Base-by-base conservation (phyloP, 2,329 filamentous ascomycete species). In the Apiospora koreana region DNA sequence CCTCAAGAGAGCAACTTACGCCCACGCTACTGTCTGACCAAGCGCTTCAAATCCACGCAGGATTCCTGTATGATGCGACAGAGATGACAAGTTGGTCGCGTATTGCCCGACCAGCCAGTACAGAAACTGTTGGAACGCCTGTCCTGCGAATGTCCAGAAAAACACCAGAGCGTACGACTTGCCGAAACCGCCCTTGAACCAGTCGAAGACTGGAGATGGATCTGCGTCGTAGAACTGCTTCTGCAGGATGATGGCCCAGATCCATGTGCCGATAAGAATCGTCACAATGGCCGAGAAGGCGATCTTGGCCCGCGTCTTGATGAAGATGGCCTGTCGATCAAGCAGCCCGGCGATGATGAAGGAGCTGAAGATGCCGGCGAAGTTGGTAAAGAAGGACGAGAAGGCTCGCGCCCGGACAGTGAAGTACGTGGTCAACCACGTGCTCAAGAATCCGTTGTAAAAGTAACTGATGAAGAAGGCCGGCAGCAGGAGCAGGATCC, bases 401-500 rank as follows among this genome's bases (percentile, higher is more conserved):
- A 80, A 79, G 28, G 78, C 78, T 25, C 78, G 77, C 45, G 78
- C 70, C 25, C 78, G 77, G 12, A 80, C 78, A 67, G 77, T 78
- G 69, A 80, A 80, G 73, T 79, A 80, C 65, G 71, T 74, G 1
- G 77, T 79, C 42, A 78, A 69, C 75, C 76, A 79, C 16, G 78
- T 79, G 72, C 74, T 76, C 23, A 76, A 67, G 73, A 77, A 77
- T 35, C 77, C 78, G 73, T 78, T 78, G 73, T 78, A 80, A 72
- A 80, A 80, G 71, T 79, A 80, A 72, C 75, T 77, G 72, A 79
- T 79, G 74, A 79, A 80, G 73, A 80, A 80, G 68, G 78, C 77
- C 2, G 78, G 78, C 6, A 80, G 75, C 10, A 80, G 74, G 1
- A 79, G 73, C 23, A 79, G 71, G 50, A 79, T 76, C n/a, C 78